Base-by-base conservation (phyloP, 2,329 filamentous ascomycete genomes). In the Pseudogymnoascus sp. region DNA sequence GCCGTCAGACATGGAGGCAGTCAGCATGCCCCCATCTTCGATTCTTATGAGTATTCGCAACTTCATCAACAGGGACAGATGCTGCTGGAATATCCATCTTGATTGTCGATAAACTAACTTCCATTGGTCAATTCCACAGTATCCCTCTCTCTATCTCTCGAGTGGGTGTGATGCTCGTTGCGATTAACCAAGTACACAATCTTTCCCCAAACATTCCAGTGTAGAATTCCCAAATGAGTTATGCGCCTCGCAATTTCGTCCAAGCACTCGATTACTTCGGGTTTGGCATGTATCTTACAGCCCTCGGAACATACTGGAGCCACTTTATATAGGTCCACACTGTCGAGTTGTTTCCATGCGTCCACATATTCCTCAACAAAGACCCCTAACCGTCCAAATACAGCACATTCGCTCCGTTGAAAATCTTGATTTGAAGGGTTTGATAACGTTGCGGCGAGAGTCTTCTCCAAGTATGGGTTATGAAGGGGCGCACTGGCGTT, bases 201-300 rank as follows among this genome's bases (percentile, higher is more conserved):
- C 2, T 83, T 82, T 1, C 82, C 82, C 90, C 92, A 97, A 2
- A 96, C 87, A 56, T 89, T 82, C 91, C 92, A 96, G 73, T 96
- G 91, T 21, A 97, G 75, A 5, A 94, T 79, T 12, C 89, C 84
- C 45, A 96, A 83, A 69, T 96, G 92, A 5, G 90, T 86, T 57
- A 96, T 79, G 48, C 89, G 84, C 45, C 85, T 86, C 0, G 89
- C 84, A 71, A 96, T 82, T 61, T 90, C 85, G 41, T 80, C 78
- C 35, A 88, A 12, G 18, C 4, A n/a, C 3, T 52, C 45, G 3
- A 15, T 12, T 30, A 18, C 15, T 8, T 8, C 30, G n/a, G n/a
- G 26, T 12, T 30, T n/a, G n/a, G 3, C 15, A 52, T 30, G 45
- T 30, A 30, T 30, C 45, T 30, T 52, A 52, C 45, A 52, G 18